Evolutionary conservation across 768 basidiomycete species (phyloP), one percentile per base, ranked within the genome.

Genomic region (Hydnomerulius pinastri): DNA sequence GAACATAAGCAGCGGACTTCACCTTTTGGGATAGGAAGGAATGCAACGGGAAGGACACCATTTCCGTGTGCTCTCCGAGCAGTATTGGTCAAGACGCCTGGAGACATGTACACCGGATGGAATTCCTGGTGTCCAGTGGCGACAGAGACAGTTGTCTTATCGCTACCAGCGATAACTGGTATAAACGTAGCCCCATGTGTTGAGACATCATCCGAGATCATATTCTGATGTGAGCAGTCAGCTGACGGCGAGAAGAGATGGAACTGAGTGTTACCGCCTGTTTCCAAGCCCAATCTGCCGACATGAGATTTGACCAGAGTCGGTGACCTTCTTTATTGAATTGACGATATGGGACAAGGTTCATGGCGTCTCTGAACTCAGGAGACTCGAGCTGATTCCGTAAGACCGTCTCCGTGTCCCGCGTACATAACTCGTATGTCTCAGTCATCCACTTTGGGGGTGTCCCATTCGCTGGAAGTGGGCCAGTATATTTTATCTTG

Each of bases 61-160:
- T 66, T 58, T 7, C 62, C 37, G 48, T 71, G 69, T 17, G 40
- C 50, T 20, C 41, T 5, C 1, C 25, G 35, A 17, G 35, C 71
- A 1, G 53, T 40, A 3, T 55, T 55, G 15, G 24, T 23, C 5
- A 73, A 29, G 24, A 54, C 63, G 0, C 73, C 69, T 0, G 55
- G 36, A 3, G 69, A 71, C 0, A 56, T 27, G 47, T 74, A 75
- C 0, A 72, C 49, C 1, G 70, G 73, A 46, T 75, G 65, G 37
- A 68, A 73, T 28, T 74, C 70, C 27, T 72, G 61, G 35, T 75
- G 68, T 1, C 73, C 71, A 0, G 73, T 76, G 0, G 66, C 68
- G 12, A 71, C 69, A 0, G 71, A 76, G 1, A 75, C 72, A 0
- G 72, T 75, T 0, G 74, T 77, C 48, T 76, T 76, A 46, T 78